These are phyloP conservation scores for Chlorella variabilis DNA, from an alignment of 163 green algal species.

Conservation along the genomic window DNA sequence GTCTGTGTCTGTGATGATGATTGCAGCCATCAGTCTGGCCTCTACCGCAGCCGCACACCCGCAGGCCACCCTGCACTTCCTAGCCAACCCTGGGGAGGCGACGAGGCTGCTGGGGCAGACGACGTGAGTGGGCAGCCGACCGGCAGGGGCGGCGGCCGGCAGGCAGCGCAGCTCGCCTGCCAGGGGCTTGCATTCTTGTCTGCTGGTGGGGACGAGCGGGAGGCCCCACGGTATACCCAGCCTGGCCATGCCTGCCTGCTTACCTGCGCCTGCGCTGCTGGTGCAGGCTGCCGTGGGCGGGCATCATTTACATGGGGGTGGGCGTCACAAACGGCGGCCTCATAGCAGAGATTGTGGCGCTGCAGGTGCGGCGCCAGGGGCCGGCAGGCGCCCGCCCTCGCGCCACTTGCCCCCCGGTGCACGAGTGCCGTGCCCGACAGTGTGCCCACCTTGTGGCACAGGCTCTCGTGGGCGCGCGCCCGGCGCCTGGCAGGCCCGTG, in stretches of 20 bases:
- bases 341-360: conserved; percentile 36
- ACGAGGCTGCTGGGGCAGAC: background rate
- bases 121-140: background rate
- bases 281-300: conserved; percentile 43
- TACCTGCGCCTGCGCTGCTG: background rate
- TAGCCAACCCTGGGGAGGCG: conserved; percentile 1
- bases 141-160: background rate
- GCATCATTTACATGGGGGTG: conserved; percentile 72
- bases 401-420: too few relatives aligned
- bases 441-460: too few relatives aligned
- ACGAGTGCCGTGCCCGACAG: too few relatives aligned
- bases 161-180: background rate
- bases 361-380: conserved; percentile 29
- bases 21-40: conserved; percentile 52
- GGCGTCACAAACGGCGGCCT: conserved; percentile 73
- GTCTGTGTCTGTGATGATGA: conserved; percentile 40
- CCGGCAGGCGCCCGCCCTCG: too few relatives aligned
- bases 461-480: too few relatives aligned
- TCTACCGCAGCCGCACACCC: conserved; percentile 20
- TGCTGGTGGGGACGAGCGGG: too few relatives aligned
- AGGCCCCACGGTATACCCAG: too few relatives aligned
- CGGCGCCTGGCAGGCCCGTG: too few relatives aligned
- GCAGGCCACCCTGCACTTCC: background rate
- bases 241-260: background rate
- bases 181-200: background rate